phyloP scores from a whole-genome alignment of 2,329 filamentous ascomycete genomes.

The Exophiala mesophila region DNA sequence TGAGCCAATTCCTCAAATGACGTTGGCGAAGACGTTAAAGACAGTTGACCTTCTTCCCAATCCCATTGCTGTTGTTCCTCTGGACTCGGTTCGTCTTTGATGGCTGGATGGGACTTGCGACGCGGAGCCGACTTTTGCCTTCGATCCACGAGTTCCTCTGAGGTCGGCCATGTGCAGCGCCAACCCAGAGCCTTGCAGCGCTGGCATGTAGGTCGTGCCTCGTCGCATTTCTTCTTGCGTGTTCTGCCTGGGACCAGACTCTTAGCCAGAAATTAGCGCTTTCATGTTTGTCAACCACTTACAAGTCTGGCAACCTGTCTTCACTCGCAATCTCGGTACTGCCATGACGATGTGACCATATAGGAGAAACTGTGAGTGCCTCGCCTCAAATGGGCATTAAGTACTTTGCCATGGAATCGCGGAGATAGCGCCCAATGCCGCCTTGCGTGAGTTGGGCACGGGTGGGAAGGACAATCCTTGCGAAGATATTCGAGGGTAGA shows the following conservation, averaged over 20 bases:
- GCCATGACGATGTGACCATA: no score
- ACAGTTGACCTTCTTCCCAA: background rate
- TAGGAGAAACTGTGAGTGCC: no score
- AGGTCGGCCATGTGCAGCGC: conserved; percentile 3
- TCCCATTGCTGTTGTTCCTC: background rate
- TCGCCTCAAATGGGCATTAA: no score
- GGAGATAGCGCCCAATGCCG: no score
- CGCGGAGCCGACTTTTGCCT: background rate
- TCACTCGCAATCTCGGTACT: conserved; percentile 1
- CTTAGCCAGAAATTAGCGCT: background rate
- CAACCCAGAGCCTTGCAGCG: background rate
- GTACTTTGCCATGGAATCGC: no score
- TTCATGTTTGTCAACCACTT: conserved; percentile 1
- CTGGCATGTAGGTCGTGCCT: conserved; percentile 1
- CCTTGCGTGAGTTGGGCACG: no score
- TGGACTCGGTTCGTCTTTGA: background rate
- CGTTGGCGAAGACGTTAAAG: background rate
- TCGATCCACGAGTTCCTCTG: conserved; percentile 1
- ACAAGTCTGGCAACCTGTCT: conserved; percentile 8
- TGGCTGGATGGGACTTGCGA: background rate
- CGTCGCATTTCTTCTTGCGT: conserved; percentile 6
- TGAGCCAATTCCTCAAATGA: background rate
- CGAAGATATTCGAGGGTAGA: no score
- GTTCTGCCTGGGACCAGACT: background rate
- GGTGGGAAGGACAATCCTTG: no score